Evolutionary conservation across 2,329 filamentous ascomycete species (phyloP).

Genomic region (Arthrinium phaeospermum): DNA sequence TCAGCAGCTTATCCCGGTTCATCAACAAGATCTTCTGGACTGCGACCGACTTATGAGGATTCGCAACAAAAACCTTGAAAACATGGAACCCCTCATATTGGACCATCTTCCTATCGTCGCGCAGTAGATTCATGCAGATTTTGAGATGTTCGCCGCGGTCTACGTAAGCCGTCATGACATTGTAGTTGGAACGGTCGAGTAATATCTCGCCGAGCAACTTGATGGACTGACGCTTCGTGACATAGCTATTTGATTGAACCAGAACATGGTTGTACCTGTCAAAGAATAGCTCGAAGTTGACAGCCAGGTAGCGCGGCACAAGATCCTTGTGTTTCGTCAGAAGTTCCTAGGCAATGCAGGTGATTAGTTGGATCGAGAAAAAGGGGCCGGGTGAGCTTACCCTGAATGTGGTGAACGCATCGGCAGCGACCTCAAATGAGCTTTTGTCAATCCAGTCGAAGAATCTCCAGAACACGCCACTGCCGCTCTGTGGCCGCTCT

Average conservation of each 20-base stretch:
- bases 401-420: conserved; percentile 96
- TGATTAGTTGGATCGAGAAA: not conserved
- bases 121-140: conserved; percentile 95
- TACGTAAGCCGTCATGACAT: conserved; percentile 97
- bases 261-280: conserved; percentile 85
- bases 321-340: conserved; percentile 92
- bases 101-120: conserved; percentile 97
- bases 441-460: conserved; percentile 97
- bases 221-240: conserved; percentile 97
- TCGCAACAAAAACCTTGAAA: conserved; percentile 99
- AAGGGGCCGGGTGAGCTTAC: conserved; percentile 54
- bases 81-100: conserved; percentile 99
- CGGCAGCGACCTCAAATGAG: conserved; percentile 94
- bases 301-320: conserved; percentile 83
- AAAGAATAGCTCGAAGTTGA: conserved; percentile 95
- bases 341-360: conserved; percentile 70
- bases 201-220: conserved; percentile 95
- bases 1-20: conserved; percentile 89
- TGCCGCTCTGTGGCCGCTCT: conserved; percentile 75
- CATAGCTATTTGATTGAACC: conserved; percentile 92
- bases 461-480: conserved; percentile 94
- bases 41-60: conserved; percentile 95
- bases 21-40: conserved; percentile 96
- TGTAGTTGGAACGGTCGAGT: conserved; percentile 94
- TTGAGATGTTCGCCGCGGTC: conserved; percentile 95